Percentiles rank a stretch among this genome's conserved stretches.
Evolutionary conservation across 495 filamentous ascomycete species (phyloP).

Genomic region (Aspergillus bridgeri): DNA sequence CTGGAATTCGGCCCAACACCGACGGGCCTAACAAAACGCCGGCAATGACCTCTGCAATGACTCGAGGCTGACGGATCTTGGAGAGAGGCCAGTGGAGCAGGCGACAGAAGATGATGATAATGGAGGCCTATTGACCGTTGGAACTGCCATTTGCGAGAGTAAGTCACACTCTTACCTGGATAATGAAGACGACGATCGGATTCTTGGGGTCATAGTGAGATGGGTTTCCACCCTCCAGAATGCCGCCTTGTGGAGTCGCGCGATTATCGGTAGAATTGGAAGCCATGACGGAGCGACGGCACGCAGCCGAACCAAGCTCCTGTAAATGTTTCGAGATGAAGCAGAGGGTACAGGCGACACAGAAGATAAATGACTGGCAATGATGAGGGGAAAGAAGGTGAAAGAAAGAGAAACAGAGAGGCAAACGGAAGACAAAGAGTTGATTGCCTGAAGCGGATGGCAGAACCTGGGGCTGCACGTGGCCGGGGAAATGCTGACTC

Average conservation of each 20-base stretch:
- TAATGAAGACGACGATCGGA: conserved; percentile 91
- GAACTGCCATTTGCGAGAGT: not conserved
- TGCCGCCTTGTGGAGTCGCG: conserved; percentile 46
- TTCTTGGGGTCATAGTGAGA: conserved; percentile 67
- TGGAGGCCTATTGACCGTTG: conserved; percentile 58
- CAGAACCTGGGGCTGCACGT: not conserved
- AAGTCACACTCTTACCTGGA: conserved; percentile 61
- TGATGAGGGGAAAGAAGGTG: not conserved
- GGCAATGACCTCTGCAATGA: conserved; percentile 94
- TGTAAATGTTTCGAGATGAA: not conserved
- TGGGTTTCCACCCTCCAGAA: conserved; percentile 74
- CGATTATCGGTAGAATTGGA: conserved; percentile 15
- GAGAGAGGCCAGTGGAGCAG: conserved; percentile 81
- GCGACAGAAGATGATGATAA: conserved; percentile 89
- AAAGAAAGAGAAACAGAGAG: not conserved
- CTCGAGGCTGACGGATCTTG: conserved; percentile 81
- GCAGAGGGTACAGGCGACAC: not conserved
- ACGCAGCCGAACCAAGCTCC: not conserved
- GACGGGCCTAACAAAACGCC: conserved; percentile 88
- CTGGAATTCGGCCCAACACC: conserved; percentile 78
- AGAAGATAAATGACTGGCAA: not conserved
- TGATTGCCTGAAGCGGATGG: not conserved
- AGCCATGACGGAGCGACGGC: conserved; percentile 10
- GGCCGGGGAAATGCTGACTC: not conserved
- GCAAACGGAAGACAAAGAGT: not conserved